Percentiles rank a stretch among this genome's conserved stretches.
Evolutionary conservation across 345 rosid genomes (phyloP).

Genomic region (Camelina neglecta): DNA sequence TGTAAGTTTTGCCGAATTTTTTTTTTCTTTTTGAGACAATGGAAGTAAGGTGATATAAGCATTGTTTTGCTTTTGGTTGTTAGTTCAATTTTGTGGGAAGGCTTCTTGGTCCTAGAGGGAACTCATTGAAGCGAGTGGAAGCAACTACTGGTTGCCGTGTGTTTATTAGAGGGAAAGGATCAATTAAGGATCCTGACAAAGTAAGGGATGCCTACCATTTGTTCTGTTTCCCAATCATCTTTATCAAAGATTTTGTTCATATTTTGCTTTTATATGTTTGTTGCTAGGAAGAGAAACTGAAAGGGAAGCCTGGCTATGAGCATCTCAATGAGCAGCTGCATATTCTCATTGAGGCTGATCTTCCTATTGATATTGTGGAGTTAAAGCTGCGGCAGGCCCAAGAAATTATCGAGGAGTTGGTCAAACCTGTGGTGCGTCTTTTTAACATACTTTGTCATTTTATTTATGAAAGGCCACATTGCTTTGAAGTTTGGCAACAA

Average conservation of each 20-base stretch:
- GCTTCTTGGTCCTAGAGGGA: constrained; percentile 98
- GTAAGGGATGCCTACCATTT: constrained; percentile 45
- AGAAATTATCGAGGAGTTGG: constrained; percentile 85
- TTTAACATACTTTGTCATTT: constrained; percentile 5
- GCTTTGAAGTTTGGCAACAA: constrained; percentile 21
- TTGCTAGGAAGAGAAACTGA: constrained; percentile 71
- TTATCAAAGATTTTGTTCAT: background rate
- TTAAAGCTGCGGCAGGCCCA: constrained; percentile 70
- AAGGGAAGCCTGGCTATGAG: constrained; percentile 79
- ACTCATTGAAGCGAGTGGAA: constrained; percentile 97
- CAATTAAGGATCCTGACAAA: constrained; percentile 97
- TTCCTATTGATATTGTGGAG: constrained; percentile 68
- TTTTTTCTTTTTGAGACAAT: constrained; percentile 23
- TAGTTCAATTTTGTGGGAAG: constrained; percentile 99
- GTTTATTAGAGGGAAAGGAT: constrained; percentile 96
- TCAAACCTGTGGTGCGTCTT: constrained; percentile 83
- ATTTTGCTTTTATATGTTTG: constrained; percentile 29
- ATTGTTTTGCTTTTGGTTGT: constrained; percentile 23
- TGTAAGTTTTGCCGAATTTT: constrained; percentile 29
- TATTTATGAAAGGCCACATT: constrained; percentile 7
- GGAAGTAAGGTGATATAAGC: background rate
- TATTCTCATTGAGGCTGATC: constrained; percentile 77
- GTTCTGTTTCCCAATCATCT: background rate
- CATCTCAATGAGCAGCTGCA: constrained; percentile 77
- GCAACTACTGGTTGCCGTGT: constrained; percentile 99